Evolutionary conservation across 192 early-diverging fungal genomes (phyloP), one percentile per base, ranked within the genome.

Genomic region (Podila epigama): DNA sequence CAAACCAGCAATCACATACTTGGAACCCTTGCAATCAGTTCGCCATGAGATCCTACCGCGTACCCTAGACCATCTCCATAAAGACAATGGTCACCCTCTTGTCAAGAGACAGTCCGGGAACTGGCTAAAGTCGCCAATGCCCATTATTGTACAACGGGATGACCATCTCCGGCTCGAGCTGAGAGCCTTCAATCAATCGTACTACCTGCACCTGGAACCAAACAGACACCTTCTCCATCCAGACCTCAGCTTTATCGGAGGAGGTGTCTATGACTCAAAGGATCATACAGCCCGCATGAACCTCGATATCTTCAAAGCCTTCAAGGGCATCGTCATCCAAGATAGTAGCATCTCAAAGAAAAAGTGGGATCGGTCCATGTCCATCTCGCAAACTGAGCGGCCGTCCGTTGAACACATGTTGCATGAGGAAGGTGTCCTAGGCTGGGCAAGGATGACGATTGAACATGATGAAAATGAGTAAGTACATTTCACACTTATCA

Each of bases 401-500:
- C 18, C 22, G 18, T 54, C 58, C 0, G 51, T 55, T 9, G 68
- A 69, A 39, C 58, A 69, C 28, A 55, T 33, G 68, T 16, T 53
- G 13, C 44, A 48, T n/a, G 68, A 69, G 28, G 68, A 69, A 12
- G 68, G 68, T 13, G 68, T 69, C 29, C 39, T 62, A 16, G 68
- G 68, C 34, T 69, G 68, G 68, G 68, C 68, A 11, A 25, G 68
- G 20, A 69, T 69, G 68, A 69, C 61, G 68, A 55, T 69, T 51
- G 68, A 61, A 20, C 68, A 69, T 11, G 68, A 60, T 5, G 50
- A 60, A 4, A 41, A 40, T 20, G 37, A 60, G 68, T 69, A 69
- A 54, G 68, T 40, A 5, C 25, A 8, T 27, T 10, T 37, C 18
- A 29, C 25, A 9, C 29, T 53, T n/a, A 29, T 40, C n/a, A n/a